A percentile compares a stretch with the other conserved stretches of the same genome.
Evolutionary conservation across 2,329 filamentous ascomycete species (phyloP).

Genomic region (Calonectria pteridis): DNA sequence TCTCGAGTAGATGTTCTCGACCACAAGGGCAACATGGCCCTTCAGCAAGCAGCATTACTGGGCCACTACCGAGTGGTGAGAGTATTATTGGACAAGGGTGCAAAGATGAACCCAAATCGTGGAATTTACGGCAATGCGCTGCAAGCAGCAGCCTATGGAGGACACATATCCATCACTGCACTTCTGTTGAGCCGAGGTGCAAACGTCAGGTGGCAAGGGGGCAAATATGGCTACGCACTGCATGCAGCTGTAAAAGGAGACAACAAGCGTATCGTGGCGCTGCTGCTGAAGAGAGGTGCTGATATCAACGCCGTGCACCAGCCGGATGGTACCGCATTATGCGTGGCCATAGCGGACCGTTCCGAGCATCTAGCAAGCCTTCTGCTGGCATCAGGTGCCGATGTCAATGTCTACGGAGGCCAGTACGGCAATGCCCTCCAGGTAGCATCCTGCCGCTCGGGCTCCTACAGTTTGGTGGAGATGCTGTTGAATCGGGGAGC

Average conservation of each 20-base stretch:
- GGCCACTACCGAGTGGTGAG: background rate
- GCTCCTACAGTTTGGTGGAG: background rate
- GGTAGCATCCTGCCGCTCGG: background rate
- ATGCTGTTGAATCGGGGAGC: background rate
- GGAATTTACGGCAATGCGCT: background rate
- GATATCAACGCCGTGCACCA: background rate
- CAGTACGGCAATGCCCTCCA: background rate
- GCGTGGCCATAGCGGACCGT: background rate
- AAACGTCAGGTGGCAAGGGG: background rate
- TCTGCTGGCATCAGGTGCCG: background rate
- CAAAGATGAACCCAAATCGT: background rate
- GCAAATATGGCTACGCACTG: background rate
- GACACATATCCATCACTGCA: background rate
- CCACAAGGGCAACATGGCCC: background rate
- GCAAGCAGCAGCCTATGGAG: background rate
- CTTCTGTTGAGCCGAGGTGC: background rate
- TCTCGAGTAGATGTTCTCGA: background rate
- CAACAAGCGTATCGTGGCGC: background rate
- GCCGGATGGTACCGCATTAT: background rate
- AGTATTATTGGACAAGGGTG: background rate
- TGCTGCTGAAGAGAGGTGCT: background rate
- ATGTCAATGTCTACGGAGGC: background rate
- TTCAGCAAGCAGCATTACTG: background rate
- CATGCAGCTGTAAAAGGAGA: background rate
- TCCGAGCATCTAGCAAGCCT: background rate